These are phyloP conservation scores for Craterostigma plantagineum DNA, from an alignment of 257 asterid species.

Conservation along the genomic window DNA sequence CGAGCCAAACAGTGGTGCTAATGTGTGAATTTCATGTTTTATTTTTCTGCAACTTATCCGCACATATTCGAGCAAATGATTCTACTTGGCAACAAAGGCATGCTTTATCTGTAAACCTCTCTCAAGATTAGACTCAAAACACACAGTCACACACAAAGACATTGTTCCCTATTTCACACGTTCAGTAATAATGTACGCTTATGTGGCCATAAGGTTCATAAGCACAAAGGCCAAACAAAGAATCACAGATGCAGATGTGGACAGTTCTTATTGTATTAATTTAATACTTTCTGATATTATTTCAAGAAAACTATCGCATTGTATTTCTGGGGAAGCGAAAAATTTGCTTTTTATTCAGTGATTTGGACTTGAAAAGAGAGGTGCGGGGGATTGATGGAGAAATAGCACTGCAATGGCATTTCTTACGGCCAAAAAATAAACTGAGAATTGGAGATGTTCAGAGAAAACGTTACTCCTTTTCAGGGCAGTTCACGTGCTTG, in stretches of 20 bases:
- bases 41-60: too few species aligned
- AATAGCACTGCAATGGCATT: too few species aligned
- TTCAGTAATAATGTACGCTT: slow-evolving; percentile 36
- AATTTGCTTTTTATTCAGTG: slow-evolving; percentile 21
- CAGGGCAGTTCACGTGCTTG: slow-evolving; percentile 80
- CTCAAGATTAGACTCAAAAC: too few species aligned
- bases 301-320: slow-evolving; percentile 2
- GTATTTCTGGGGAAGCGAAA: slow-evolving; percentile 20
- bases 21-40: too few species aligned
- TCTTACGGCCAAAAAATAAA: too few species aligned
- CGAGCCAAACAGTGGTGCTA: too few species aligned
- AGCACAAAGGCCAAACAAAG: slow-evolving; percentile 39
- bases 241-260: slow-evolving; percentile 47
- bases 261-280: slow-evolving; percentile 14
- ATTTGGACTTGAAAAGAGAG: slow-evolving; percentile 41
- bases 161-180: too few species aligned
- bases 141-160: too few species aligned
- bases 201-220: slow-evolving; percentile 35
- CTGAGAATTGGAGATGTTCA: neutral
- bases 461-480: neutral
- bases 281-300: too few species aligned
- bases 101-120: too few species aligned
- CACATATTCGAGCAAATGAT: too few species aligned
- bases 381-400: slow-evolving; percentile 34
- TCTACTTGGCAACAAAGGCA: too few species aligned